phyloP scores from a whole-genome alignment of 805 yeast genomes.

The Nakazawaea siamensis region DNA sequence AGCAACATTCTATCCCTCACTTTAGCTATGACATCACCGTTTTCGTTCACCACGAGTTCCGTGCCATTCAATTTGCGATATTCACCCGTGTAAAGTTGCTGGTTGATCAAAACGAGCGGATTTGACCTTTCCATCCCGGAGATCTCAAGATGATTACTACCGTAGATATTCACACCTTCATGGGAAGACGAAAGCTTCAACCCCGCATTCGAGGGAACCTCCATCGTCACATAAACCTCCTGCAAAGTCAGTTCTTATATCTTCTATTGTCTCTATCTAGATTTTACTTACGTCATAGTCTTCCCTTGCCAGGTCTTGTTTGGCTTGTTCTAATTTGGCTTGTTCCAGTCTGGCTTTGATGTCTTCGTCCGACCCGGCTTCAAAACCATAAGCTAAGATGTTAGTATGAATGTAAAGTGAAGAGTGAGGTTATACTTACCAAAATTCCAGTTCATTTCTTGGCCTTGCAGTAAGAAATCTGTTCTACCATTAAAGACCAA shows the following conservation, averaged over 20 bases:
- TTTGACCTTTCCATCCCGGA: conserved; percentile 46
- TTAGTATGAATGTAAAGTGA: neutral
- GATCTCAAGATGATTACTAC: conserved; percentile 29
- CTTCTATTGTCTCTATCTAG: neutral
- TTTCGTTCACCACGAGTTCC: conserved; percentile 33
- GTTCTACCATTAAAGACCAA: conserved; percentile 65
- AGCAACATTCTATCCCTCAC: conserved; percentile 22
- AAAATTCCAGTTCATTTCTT: conserved; percentile 93
- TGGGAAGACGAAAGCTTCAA: neutral
- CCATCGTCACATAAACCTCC: conserved; percentile 47
- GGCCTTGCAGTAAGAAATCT: conserved; percentile 64
- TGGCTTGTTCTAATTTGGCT: conserved; percentile 12
- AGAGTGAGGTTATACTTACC: conserved; percentile 23
- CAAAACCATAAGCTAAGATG: conserved; percentile 36
- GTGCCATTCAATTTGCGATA: conserved; percentile 82
- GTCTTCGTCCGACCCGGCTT: conserved; percentile 89
- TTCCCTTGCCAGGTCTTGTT: conserved; percentile 14
- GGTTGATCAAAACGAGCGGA: conserved; percentile 53
- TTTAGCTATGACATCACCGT: conserved; percentile 23
- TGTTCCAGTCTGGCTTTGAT: conserved; percentile 43
- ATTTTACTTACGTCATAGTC: conserved; percentile 10
- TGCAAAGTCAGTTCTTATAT: neutral
- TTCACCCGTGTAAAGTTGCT: conserved; percentile 56
- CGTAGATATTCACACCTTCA: neutral
- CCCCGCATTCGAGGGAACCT: conserved; percentile 25